Base-by-base conservation (phyloP, 805 yeast species). In the Candida nonsorbophila region DNA sequence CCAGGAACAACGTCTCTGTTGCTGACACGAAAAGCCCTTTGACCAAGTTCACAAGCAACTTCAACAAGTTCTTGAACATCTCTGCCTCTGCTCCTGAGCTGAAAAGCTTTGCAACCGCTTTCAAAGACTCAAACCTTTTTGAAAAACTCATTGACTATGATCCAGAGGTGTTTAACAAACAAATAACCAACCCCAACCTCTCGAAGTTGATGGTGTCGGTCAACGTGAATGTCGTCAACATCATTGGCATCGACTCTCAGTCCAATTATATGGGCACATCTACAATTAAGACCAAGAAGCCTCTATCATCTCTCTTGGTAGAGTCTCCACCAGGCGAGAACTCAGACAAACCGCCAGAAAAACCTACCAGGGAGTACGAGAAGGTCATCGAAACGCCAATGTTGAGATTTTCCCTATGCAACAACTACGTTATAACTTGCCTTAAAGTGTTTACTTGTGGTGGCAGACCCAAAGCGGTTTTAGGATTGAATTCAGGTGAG, bases 401-500 rank as follows among this genome's bases (percentile, higher is more conserved):
- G 6, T 46, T 75, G 10, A 49, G 75, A 28, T 32, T 74, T 1
- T 61, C 58, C 15, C 52, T 72, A 26, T 50, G 43, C 14, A 27
- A 56, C 3, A 38, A 44, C 3, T 45, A 62, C n/a, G 44, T 69
- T 7, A 55, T 70, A 2, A 68, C 78, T 0, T 44, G 61, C 4
- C 30, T 70, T 22, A 47, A 58, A 10, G 35, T 62, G 2, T 58
- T 61, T 30, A 42, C 49, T 14, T 30, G 45, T 4, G 24, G 46
- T 6, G 40, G 45, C 16, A 57, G 57, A 20, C 54, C 81, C 6
- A 77, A 77, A 29, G 58, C 78, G 5, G 53, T 76, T 2, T 38
- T 79, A 12, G 92, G 90, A 1, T 69, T 77, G 37, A 72, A 79
- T 12, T 55, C 77, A 1, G 86, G 90, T n/a, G 85, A 78, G 41